Evolutionary conservation across 2,329 filamentous ascomycete genomes (phyloP).

Genomic region (Ciborinia camelliae): DNA sequence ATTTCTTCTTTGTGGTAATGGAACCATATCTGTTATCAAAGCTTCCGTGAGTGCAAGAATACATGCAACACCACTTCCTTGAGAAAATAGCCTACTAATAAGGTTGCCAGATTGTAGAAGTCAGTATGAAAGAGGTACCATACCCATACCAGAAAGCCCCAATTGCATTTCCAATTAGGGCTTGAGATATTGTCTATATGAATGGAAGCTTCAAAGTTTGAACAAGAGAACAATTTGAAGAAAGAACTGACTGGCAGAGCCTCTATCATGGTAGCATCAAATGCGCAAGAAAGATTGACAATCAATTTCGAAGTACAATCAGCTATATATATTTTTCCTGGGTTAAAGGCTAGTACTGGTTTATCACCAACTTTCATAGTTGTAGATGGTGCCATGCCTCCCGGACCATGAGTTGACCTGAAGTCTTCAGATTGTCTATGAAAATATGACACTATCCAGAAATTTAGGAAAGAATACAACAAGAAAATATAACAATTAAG

Average conservation of each 20-base stretch:
- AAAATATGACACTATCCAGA: background rate
- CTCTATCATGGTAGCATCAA: conserved; percentile 59
- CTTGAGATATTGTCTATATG: conserved; percentile 50
- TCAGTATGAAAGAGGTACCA: conserved; percentile 60
- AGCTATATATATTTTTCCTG: conserved; percentile 7
- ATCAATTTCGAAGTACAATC: conserved; percentile 9
- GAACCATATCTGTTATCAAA: conserved; percentile 45
- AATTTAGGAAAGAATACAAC: background rate
- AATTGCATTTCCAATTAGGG: conserved; percentile 48
- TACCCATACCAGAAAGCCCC: conserved; percentile 69
- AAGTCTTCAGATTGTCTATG: background rate
- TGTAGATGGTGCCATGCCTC: background rate
- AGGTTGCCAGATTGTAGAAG: conserved; percentile 44
- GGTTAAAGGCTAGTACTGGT: background rate
- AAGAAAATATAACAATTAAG: background rate
- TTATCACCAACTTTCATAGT: background rate
- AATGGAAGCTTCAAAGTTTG: conserved; percentile 7
- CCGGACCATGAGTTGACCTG: background rate
- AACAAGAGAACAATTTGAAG: background rate
- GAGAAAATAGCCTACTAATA: conserved; percentile 41
- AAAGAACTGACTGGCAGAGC: conserved; percentile 26
- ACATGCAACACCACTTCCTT: conserved; percentile 51
- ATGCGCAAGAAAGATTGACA: conserved; percentile 52
- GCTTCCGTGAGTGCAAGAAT: conserved; percentile 46
- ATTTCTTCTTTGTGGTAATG: conserved; percentile 41